phyloP scores from a whole-genome alignment of 768 basidiomycete species.

The Nidula microcarpa region DNA sequence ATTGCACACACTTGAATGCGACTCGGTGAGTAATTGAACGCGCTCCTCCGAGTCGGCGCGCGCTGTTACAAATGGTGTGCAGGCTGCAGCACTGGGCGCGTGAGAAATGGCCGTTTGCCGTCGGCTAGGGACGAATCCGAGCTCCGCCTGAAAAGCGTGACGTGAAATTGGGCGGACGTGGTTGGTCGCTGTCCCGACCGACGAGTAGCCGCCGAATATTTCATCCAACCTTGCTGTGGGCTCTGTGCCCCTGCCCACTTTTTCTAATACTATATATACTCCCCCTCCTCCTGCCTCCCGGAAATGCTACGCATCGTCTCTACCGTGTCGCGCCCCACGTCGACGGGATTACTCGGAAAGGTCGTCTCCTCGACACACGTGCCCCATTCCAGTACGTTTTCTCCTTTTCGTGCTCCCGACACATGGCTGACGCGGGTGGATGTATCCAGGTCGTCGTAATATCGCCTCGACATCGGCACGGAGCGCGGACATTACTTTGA shows the following conservation, averaged over 20 bases:
- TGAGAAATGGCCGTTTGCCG: too few species aligned
- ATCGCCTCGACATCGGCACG: slow-evolving; percentile 65
- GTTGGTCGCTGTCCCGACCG: slow-evolving; percentile 43
- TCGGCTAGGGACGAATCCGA: too few species aligned
- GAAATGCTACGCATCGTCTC: slow-evolving; percentile 71
- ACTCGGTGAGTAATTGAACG: too few species aligned
- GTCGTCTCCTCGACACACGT: slow-evolving; percentile 41
- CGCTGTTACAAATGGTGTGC: too few species aligned
- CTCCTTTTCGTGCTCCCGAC: slow-evolving; percentile 1
- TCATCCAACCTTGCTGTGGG: slow-evolving; percentile 26
- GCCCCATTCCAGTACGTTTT: slow-evolving; percentile 20
- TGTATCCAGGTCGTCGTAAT: slow-evolving; percentile 46
- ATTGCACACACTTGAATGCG: too few species aligned
- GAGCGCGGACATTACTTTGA: slow-evolving; percentile 83
- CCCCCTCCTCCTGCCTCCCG: slow-evolving; percentile 10
- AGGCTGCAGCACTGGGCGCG: too few species aligned
- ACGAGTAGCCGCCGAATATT: slow-evolving; percentile 34
- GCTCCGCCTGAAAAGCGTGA: too few species aligned
- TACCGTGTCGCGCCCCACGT: slow-evolving; percentile 53
- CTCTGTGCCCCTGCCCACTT: slow-evolving; percentile 24
- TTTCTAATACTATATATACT: slow-evolving; percentile 15
- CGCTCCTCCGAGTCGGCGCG: too few species aligned
- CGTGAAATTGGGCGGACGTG: slow-evolving; percentile 35
- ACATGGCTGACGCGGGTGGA: too few species aligned
- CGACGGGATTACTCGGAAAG: slow-evolving; percentile 70